Evolutionary conservation across 371 early-diverging fungal species (phyloP), one percentile per base, ranked within the genome.

Genomic region (Chytridium lagenaria): DNA sequence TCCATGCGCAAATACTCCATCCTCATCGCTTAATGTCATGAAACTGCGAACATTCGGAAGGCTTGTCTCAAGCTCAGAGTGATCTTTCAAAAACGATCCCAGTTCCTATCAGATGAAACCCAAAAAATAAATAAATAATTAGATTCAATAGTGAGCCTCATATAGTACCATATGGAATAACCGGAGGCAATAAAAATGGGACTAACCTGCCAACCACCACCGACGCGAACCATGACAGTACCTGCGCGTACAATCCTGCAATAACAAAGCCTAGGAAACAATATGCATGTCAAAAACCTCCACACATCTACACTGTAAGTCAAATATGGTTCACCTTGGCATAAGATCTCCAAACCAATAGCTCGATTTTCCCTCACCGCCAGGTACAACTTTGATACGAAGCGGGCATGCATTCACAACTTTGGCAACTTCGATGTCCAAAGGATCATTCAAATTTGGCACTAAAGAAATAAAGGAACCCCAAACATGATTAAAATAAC

Each of bases 171-270:
- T n/a, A n/a, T n/a, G n/a, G n/a, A n/a, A n/a, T n/a, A n/a, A n/a
- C n/a, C n/a, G n/a, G n/a, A n/a, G n/a, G n/a, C n/a, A n/a, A n/a
- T n/a, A n/a, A n/a, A n/a, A n/a, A n/a, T n/a, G n/a, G n/a, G n/a
- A n/a, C 68, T 51, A 19, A 73, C 74, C 74, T 77, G 77, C 92
- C 92, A 92, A 26, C 93, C 92, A 67, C 92, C 92, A 30, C 92
- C 92, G 1, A 92, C 90, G 51, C 92, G 86, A 49, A 92, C 91
- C 91, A 92, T 91, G 28, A 92, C 91, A 84, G 88, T 87, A 16
- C 86, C 84, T 67, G 87, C 87, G 59, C 86, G 81, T 50, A 92
- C 77, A 12, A 91, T 84, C 34, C 91, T 89, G 73, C 92, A 92
- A 73, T 88, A 90, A 52, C 90, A 90, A n/a, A 90, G 72, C 69